Evolutionary conservation across 2,329 filamentous ascomycete genomes (phyloP).

Genomic region (Ophiognomonia clavigignenti-juglandacearum): DNA sequence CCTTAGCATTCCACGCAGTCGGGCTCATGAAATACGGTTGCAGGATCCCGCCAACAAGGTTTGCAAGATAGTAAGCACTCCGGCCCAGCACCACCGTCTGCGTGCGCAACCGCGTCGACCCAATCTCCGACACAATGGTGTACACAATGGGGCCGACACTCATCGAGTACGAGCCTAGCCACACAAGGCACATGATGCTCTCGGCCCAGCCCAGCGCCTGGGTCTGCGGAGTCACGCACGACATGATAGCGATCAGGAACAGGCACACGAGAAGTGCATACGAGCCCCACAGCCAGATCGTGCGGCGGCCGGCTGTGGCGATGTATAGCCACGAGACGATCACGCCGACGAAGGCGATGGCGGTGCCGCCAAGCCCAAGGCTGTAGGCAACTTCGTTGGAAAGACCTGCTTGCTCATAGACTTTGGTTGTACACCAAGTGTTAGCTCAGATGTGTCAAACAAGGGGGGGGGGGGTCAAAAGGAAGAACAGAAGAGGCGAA

Average conservation of each 20-base stretch:
- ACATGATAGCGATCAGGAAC: conserved; percentile 38
- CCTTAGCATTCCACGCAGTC: conserved; percentile 34
- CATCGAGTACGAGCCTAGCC: conserved; percentile 39
- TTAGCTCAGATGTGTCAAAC: background rate
- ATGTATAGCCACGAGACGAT: conserved; percentile 40
- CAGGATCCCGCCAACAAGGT: conserved; percentile 35
- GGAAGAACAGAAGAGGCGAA: background rate
- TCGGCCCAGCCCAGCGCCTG: conserved; percentile 33
- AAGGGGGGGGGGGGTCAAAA: background rate
- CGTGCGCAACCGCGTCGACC: conserved; percentile 40
- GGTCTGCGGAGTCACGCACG: conserved; percentile 30
- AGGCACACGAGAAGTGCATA: conserved; percentile 33
- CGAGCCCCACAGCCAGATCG: conserved; percentile 37
- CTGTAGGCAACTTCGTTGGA: conserved; percentile 31
- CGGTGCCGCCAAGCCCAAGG: conserved; percentile 37
- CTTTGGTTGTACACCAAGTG: background rate
- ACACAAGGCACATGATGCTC: conserved; percentile 36
- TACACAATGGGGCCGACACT: conserved; percentile 40
- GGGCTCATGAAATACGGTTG: conserved; percentile 34
- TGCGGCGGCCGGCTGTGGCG: conserved; percentile 35
- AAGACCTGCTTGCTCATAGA: conserved; percentile 42
- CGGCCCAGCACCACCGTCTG: conserved; percentile 42
- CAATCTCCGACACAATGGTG: conserved; percentile 39
- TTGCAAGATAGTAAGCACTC: conserved; percentile 35
- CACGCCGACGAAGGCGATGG: conserved; percentile 38